Percentiles rank a stretch among this genome's conserved stretches.
phyloP scores from a whole-genome alignment of 2,329 filamentous ascomycete species.

The Penicillium sumatraense region DNA sequence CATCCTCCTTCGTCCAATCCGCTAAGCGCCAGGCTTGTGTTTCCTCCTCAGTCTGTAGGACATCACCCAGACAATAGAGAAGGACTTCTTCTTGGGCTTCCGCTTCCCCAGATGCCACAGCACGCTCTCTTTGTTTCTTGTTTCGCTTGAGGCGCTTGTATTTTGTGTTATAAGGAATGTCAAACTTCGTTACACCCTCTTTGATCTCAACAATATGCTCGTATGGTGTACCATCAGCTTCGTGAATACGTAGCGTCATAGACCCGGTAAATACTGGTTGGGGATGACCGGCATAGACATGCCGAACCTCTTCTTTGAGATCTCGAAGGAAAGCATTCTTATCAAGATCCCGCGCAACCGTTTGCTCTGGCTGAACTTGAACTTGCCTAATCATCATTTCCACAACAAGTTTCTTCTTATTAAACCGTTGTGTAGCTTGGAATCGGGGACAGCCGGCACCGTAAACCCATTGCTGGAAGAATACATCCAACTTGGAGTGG shows the following conservation, averaged over 20 bases:
- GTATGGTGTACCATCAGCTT: constrained; percentile 96
- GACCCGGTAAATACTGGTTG: constrained; percentile 89
- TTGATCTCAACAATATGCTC: constrained; percentile 97
- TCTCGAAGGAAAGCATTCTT: constrained; percentile 81
- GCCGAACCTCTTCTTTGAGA: constrained; percentile 76
- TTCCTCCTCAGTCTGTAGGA: constrained; percentile 82
- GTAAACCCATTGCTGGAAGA: constrained; percentile 92
- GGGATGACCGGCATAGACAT: constrained; percentile 69
- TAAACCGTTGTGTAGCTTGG: constrained; percentile 84
- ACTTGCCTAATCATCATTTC: constrained; percentile 87
- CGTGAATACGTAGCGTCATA: constrained; percentile 97
- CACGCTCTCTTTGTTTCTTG: constrained; percentile 78
- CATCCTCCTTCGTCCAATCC: constrained; percentile 88
- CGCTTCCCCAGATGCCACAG: constrained; percentile 65
- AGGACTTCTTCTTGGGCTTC: constrained; percentile 79
- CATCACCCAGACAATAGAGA: constrained; percentile 89
- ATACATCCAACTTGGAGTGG: constrained; percentile 82
- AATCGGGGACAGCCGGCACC: constrained; percentile 89
- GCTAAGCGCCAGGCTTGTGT: constrained; percentile 79
- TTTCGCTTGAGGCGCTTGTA: constrained; percentile 96
- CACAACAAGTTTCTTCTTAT: constrained; percentile 95
- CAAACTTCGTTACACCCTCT: constrained; percentile 80
- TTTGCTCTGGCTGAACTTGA: constrained; percentile 66
- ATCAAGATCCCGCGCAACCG: constrained; percentile 63
- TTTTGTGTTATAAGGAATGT: constrained; percentile 98